Evolutionary conservation across 2,329 filamentous ascomycete genomes (phyloP), one percentile per base, ranked within the genome.

Genomic region (Colletotrichum sp.): DNA sequence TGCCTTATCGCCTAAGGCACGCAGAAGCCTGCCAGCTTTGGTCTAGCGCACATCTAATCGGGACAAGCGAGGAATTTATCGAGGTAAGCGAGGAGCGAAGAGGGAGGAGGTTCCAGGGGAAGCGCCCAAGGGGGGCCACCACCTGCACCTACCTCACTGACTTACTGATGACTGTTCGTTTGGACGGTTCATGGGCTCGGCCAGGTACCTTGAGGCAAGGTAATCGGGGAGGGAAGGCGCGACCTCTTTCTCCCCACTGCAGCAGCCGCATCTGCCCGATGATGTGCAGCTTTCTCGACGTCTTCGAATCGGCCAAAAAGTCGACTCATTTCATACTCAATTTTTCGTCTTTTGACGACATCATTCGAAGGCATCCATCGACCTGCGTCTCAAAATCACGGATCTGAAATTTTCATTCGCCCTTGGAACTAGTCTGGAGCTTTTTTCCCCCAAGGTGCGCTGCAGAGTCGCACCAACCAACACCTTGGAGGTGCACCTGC

Each of bases 231-330:
- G 58, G 13, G 70, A 66, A 70, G 61, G 70, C 63, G 34, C 66
- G 24, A 61, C 51, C 63, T 57, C 62, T 18, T 38, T 54, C 51
- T 33, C 31, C 73, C 34, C 75, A 75, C 75, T 74, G 31, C 70
- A 76, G 55, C 75, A 76, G 66, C 55, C 73, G 36, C 76, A 76
- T 55, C 47, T 59, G 58, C 66, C 70, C 70, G 66, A 70, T 70
- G 66, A 59, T 70, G 66, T 71, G 68, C 68, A 73, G 71, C 68
- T 66, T 58, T 63, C 68, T 72, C 62, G 62, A 66, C 61, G 62
- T 58, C 62, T 71, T 62, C 51, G 55, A 36, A 31, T 36, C 47
- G 43, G n/a, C 16, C 36, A 29, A 33, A n/a, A 24, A 34, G 33
- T 62, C 21, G 36, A 24, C 59, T 24, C 29, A 31, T 59, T n/a